Evolutionary conservation across 495 filamentous ascomycete genomes (phyloP).

Genomic region (Hypoxylon intermedium): DNA sequence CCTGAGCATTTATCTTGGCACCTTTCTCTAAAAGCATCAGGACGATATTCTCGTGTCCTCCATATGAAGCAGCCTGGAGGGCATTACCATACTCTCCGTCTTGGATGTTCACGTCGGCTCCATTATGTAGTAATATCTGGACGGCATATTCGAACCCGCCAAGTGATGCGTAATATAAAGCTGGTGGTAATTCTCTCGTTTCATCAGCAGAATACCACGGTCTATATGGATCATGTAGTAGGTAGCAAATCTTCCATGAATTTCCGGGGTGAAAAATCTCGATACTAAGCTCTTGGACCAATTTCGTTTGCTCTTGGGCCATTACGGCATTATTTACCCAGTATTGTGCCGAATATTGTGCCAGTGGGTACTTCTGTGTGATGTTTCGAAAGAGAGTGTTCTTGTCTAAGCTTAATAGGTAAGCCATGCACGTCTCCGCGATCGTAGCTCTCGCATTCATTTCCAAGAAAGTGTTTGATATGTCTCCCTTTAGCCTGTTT

Average conservation of each 20-base stretch:
- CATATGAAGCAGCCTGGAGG: too few relatives aligned
- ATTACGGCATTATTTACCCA: slow-evolving; percentile 38
- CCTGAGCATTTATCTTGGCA: too few relatives aligned
- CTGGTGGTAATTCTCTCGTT: not conserved
- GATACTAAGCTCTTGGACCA: not conserved
- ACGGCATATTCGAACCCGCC: slow-evolving; percentile 7
- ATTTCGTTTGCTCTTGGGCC: slow-evolving; percentile 8
- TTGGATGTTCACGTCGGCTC: too few relatives aligned
- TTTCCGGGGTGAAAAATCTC: not conserved
- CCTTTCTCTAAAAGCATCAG: too few relatives aligned
- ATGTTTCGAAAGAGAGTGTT: slow-evolving; percentile 20
- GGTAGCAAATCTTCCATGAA: slow-evolving; percentile 2
- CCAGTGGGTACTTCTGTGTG: slow-evolving; percentile 24
- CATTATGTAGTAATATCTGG: too few relatives aligned
- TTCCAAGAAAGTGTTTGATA: slow-evolving; percentile 14
- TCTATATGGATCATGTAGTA: slow-evolving; percentile 1
- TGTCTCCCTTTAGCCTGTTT: not conserved
- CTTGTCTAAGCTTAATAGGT: slow-evolving; percentile 40
- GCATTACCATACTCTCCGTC: too few relatives aligned
- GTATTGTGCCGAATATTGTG: slow-evolving; percentile 39
- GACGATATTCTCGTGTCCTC: too few relatives aligned
- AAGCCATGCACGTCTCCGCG: slow-evolving; percentile 42
- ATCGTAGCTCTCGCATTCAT: slow-evolving; percentile 37
- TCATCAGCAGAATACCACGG: slow-evolving; percentile 2
- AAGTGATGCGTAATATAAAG: slow-evolving; percentile 25